Evolutionary conservation across 352 stramenopile species (phyloP), one percentile per base, ranked within the genome.

Genomic region (Pythium graminicola): DNA sequence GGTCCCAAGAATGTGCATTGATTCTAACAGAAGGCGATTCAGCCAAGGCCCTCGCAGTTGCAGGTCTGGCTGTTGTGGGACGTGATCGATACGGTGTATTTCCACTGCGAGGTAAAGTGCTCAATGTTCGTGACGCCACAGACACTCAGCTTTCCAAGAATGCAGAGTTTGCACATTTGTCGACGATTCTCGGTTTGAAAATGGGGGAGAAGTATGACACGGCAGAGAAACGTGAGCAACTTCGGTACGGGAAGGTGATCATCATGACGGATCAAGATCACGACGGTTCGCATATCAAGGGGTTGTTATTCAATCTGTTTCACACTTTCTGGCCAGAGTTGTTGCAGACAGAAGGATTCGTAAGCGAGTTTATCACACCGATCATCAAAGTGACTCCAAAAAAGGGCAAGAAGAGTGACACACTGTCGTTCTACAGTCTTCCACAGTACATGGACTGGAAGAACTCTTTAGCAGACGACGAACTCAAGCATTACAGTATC

Each of bases 191-290:
- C 50, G 97, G 97, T 17, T 74, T 99, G 17, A 97, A 98, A 50
- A 98, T 98, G 75, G 92, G 93, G 26, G 85, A 89, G 20, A 76
- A 73, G 10, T 99, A 99, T 75, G 76, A 88, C 50, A 90, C 79
- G 46, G 81, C 85, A 24, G 91, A 97, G 45, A 96, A 97, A 53
- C 69, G 80, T 13, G 56, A 73, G 54, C 83, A 80, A 24, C 76
- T 99, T 35, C 90, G 97, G 19, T 99, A 99, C 61, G 97, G 97
- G n/a, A 95, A 97, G 54, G 73, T 99, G 29, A 95, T 99, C 70
- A 97, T 99, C 61, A 99, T 99, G 97, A 97, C 97, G 6, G 97
- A 99, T 82, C 97, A 99, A 79, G 97, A 99, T 73, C 93, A 98
- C 54, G 93, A 98, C 50, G 95, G 97, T 9, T 98, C 84, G 31